Conservation (phyloP, 2,329 filamentous ascomycete genomes). For the Penicillium corylophilum region DNA sequence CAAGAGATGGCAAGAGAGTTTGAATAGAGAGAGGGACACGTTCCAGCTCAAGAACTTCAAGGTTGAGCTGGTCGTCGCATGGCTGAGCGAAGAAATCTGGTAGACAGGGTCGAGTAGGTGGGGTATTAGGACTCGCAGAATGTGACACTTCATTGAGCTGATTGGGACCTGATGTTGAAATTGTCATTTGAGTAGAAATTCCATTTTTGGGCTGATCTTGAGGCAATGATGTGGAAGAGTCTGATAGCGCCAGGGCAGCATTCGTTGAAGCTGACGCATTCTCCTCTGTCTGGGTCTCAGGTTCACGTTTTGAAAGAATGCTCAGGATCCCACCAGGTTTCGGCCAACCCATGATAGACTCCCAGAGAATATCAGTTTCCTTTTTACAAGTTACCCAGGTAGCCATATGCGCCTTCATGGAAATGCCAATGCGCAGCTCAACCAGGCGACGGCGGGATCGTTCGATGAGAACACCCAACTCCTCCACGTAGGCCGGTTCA, state of each 20-base stretch:
- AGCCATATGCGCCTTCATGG: conserved; percentile 38
- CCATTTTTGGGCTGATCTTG: not conserved
- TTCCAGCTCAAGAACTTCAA: conserved; percentile 75
- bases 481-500: conserved; percentile 77
- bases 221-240: not conserved
- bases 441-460: conserved; percentile 65
- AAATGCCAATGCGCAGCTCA: conserved; percentile 73
- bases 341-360: conserved; percentile 29
- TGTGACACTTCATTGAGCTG: not conserved
- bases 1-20: conserved; percentile 67
- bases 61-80: conserved; percentile 51
- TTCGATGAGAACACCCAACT: conserved; percentile 75
- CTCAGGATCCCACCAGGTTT: conserved; percentile 34
- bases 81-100: conserved; percentile 10
- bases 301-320: conserved; percentile 22
- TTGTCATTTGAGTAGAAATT: not conserved
- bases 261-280: not conserved
- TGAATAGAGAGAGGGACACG: conserved; percentile 70
- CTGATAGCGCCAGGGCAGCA: not conserved
- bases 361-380: conserved; percentile 7
- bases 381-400: conserved; percentile 27
- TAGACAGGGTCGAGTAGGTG: not conserved
- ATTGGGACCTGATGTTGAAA: not conserved
- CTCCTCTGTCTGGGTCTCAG: conserved; percentile 5
- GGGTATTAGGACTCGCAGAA: not conserved